These are phyloP conservation scores for Podaxis sp. DNA, from an alignment of 768 basidiomycete species.

Conservation along the genomic window DNA sequence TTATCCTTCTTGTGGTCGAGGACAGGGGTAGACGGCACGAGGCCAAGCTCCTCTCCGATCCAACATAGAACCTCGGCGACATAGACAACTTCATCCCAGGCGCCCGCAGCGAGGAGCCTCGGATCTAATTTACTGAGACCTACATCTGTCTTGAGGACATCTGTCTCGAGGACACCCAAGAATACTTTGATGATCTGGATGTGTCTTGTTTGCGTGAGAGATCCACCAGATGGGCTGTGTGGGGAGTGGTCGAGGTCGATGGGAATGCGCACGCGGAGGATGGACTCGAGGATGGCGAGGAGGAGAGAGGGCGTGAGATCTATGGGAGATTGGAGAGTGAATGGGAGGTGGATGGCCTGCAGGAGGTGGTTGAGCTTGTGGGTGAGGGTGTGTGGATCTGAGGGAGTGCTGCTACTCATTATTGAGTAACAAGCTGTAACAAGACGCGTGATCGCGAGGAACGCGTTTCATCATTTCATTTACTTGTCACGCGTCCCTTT, in stretches of 20 bases:
- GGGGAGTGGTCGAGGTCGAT: conserved; percentile 18
- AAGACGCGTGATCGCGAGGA: not conserved
- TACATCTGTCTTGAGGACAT: conserved; percentile 58
- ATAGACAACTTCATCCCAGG: conserved; percentile 63
- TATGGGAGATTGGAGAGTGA: conserved; percentile 44
- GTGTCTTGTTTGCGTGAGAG: not conserved
- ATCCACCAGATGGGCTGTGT: no score
- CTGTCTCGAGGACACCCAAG: conserved; percentile 68
- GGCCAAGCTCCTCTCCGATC: conserved; percentile 51
- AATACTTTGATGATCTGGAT: conserved; percentile 73
- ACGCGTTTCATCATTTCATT: not conserved
- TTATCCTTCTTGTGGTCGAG: not conserved
- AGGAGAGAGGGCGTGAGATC: conserved; percentile 75
- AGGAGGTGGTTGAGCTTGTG: conserved; percentile 45
- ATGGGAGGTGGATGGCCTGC: conserved; percentile 39
- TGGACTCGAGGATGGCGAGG: conserved; percentile 64
- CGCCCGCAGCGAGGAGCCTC: conserved; percentile 57
- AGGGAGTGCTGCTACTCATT: not conserved
- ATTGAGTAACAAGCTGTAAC: not conserved
- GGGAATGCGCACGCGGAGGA: conserved; percentile 55
- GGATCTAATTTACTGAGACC: conserved; percentile 69
- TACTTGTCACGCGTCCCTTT: not conserved
- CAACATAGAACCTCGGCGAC: conserved; percentile 69
- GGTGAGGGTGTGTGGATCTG: not conserved
- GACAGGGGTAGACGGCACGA: conserved; percentile 14